A percentile compares a stretch with the other conserved stretches of the same genome.
Evolutionary conservation across 1,139 yeast species (phyloP).

Genomic region (Kodamaea arcana): DNA sequence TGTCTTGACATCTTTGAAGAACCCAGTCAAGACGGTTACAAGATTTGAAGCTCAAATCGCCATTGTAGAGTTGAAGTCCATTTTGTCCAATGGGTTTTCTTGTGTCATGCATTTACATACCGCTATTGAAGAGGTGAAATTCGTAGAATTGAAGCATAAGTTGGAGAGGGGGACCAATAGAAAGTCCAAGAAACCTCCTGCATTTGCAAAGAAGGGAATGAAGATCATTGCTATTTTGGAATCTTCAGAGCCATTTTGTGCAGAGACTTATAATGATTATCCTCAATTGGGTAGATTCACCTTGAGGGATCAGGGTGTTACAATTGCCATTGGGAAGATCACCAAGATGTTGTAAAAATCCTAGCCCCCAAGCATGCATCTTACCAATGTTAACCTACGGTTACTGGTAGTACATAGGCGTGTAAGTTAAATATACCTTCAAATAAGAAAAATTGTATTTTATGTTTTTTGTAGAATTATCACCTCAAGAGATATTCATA

Average conservation of each 20-base stretch:
- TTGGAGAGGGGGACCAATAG: conserved; percentile 96
- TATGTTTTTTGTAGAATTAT: too few species aligned
- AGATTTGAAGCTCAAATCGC: conserved; percentile 95
- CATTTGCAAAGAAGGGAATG: conserved; percentile 99
- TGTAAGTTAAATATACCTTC: too few species aligned
- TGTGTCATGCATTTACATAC: conserved; percentile 99
- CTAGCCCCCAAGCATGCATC: too few species aligned
- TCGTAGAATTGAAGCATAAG: conserved; percentile 82
- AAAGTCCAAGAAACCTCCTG: conserved; percentile 94
- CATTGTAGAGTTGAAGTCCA: conserved; percentile 90
- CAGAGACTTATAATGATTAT: conserved; percentile 86
- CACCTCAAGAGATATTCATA: too few species aligned
- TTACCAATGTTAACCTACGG: too few species aligned
- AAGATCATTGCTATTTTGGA: conserved; percentile 91
- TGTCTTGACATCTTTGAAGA: conserved; percentile 78
- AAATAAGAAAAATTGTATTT: too few species aligned
- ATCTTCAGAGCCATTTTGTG: conserved; percentile 81
- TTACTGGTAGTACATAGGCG: too few species aligned
- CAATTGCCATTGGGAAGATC: conserved; percentile 97
- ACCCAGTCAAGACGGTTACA: conserved; percentile 89
- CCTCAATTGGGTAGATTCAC: conserved; percentile 98
- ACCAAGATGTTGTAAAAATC: conserved; percentile 60
- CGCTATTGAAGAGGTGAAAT: conserved; percentile 91
- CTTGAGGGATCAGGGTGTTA: conserved; percentile 95
- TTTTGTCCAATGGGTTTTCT: conserved; percentile 90